Evolutionary conservation across 2,329 filamentous ascomycete genomes (phyloP), one percentile per base, ranked within the genome.

Genomic region (Didymosphaeria variabile): DNA sequence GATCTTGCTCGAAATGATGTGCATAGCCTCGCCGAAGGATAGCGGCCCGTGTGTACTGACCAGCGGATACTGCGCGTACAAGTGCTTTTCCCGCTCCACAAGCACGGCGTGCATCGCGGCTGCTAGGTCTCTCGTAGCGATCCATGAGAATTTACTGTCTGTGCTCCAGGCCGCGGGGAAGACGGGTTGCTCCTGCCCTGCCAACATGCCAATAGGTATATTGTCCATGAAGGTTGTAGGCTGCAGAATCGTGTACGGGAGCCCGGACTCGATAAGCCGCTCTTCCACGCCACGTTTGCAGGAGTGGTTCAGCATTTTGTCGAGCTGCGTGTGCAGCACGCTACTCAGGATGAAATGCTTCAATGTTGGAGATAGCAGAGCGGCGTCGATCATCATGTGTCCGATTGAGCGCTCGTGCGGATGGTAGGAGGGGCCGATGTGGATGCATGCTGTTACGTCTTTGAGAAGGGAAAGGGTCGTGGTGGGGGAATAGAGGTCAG

Each of bases 241-340:
- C 63, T 78, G 75, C 10, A 80, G 34, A 58, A 79, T 74, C 3
- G 77, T 80, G 51, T 71, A 78, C 34, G 67, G 65, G 5, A 79
- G 63, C 5, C 67, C 68, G 40, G 67, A 73, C 57, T 78, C 75
- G 31, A 77, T 74, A 3, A 80, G 63, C 26, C 71, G 67, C 60
- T 80, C 76, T 60, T 80, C 78, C 26, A 78, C 58, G 36, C 70
- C 61, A 13, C 72, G 67, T 51, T 79, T 79, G 61, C 67, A 68
- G 58, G 76, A 77, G 54, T 80, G 78, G 60, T 78, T 77, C 55
- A 75, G 63, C 65, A 80, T 70, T 57, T 77, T 77, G 31, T 70
- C 67, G 8, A 78, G 60, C 57, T 74, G 71, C 0, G 76, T 70
- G 56, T 75, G 65, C 2, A 77, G 58, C 26, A 79, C 78, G 17